A percentile compares a stretch with the other conserved stretches of the same genome.
Evolutionary conservation across 2,329 filamentous ascomycete genomes (phyloP).

Genomic region (Fusarium sp.): DNA sequence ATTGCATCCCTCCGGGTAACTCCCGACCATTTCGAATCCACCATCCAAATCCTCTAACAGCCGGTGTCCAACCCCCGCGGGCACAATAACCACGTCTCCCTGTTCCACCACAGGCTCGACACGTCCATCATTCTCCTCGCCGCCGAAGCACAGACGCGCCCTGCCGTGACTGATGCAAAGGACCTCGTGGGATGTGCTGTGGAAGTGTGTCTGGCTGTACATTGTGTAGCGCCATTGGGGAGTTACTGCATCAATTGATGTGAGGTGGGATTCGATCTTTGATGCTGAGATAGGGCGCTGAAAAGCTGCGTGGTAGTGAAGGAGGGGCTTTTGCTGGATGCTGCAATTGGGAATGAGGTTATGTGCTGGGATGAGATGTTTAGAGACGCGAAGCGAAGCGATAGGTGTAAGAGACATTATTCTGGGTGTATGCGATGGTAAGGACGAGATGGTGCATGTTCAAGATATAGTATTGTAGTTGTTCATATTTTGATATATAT

Average conservation of each 20-base stretch:
- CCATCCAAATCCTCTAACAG: constrained; percentile 67
- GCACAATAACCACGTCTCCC: constrained; percentile 74
- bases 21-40: constrained; percentile 75
- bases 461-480: rapidly evolving
- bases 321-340: constrained; percentile 70
- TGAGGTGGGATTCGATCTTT: constrained; percentile 68
- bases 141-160: constrained; percentile 74
- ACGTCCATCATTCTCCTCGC: constrained; percentile 68
- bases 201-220: constrained; percentile 75
- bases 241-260: constrained; percentile 63
- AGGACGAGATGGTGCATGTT: too few relatives aligned
- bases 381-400: constrained; percentile 66
- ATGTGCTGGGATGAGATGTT: constrained; percentile 69
- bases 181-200: constrained; percentile 75
- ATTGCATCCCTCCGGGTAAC: constrained; percentile 67
- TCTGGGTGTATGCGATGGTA: rapidly evolving
- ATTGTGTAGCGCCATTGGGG: constrained; percentile 78
- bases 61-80: constrained; percentile 74
- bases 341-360: constrained; percentile 72
- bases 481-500: neutral
- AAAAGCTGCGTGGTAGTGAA: constrained; percentile 75
- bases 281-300: constrained; percentile 56
- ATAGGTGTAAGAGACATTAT: constrained; percentile 48
- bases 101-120: constrained; percentile 67
- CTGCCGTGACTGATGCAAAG: constrained; percentile 69